Evolutionary conservation across 352 stramenopile species (phyloP).

Genomic region (Globisporangium spinosum): DNA sequence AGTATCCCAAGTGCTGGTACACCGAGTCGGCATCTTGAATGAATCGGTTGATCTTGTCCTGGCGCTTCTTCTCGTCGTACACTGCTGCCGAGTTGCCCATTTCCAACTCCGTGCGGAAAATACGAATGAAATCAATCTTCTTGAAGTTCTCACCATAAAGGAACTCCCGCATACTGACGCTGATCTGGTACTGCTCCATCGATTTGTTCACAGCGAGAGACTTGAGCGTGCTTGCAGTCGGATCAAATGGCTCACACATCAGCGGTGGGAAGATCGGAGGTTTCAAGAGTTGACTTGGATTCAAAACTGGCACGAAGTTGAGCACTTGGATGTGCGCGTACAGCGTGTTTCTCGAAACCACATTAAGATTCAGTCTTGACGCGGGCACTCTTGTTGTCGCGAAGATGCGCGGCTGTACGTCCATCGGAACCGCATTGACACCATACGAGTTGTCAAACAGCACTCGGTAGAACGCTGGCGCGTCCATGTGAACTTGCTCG

Average conservation of each 20-base stretch:
- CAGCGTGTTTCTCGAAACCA: constrained; percentile 39
- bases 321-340: constrained; percentile 60
- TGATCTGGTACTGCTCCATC: constrained; percentile 10
- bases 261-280: constrained; percentile 35
- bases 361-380: constrained; percentile 51
- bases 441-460: constrained; percentile 26
- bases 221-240: not conserved
- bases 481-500: constrained; percentile 56
- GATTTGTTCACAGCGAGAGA: not conserved
- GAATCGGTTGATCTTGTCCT: constrained; percentile 70
- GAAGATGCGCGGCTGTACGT: constrained; percentile 38
- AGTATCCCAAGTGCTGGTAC: constrained; percentile 58
- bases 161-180: constrained; percentile 47
- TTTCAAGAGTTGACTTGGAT: constrained; percentile 9
- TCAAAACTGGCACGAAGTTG: constrained; percentile 50
- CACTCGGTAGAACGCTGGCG: constrained; percentile 53
- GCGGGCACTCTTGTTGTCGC: constrained; percentile 47
- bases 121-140: constrained; percentile 56
- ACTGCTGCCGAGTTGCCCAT: constrained; percentile 68
- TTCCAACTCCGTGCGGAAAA: constrained; percentile 61
- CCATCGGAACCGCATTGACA: constrained; percentile 7
- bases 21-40: constrained; percentile 63
- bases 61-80: constrained; percentile 71
- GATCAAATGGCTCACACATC: constrained; percentile 49
- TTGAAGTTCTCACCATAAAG: constrained; percentile 66